These are phyloP conservation scores for Coemansia sp. DNA, from an alignment of 192 early-diverging fungal species.

Conservation along the genomic window DNA sequence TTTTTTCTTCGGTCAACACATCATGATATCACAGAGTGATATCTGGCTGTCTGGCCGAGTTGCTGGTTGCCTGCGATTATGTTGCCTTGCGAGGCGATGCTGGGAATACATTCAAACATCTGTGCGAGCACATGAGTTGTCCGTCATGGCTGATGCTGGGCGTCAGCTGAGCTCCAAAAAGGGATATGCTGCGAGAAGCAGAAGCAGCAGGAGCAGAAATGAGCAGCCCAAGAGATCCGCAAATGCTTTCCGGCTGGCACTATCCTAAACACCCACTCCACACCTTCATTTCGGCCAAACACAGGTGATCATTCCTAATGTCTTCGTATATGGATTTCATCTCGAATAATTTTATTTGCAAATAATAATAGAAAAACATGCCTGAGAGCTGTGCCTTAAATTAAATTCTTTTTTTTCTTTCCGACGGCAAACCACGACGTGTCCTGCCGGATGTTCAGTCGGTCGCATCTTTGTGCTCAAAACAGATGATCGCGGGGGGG, in stretches of 20 bases:
- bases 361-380: background rate
- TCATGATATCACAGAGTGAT: background rate
- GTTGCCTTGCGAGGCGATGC: background rate
- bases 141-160: background rate
- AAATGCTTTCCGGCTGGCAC: background rate
- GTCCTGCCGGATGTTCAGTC: background rate
- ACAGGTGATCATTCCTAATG: background rate
- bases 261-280: background rate
- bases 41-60: background rate
- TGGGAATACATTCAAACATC: constrained; percentile 3
- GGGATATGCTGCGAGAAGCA: background rate
- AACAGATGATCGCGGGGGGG: background rate
- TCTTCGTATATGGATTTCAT: background rate
- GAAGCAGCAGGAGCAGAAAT: background rate
- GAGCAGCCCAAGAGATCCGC: background rate
- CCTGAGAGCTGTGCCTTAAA: background rate
- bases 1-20: background rate
- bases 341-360: background rate
- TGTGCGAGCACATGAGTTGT: constrained; percentile 6
- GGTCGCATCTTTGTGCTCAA: background rate
- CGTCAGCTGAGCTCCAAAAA: background rate
- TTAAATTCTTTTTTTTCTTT: background rate
- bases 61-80: background rate
- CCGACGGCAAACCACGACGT: background rate
- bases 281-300: background rate